Base-by-base conservation (phyloP, 345 rosid species). In the Abelmoschus esculentus region DNA sequence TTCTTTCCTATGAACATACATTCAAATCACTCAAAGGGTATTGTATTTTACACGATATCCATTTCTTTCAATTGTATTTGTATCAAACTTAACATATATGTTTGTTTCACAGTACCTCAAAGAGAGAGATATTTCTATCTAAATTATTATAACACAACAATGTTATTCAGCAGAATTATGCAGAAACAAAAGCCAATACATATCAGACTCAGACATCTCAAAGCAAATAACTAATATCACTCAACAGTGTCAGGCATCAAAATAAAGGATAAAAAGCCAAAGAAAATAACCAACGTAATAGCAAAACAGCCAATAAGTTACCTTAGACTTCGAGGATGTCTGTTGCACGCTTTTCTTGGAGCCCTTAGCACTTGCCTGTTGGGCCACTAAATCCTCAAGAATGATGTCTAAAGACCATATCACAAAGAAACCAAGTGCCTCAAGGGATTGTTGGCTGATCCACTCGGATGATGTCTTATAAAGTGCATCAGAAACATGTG, bases 381-480 rank as follows among this genome's bases (percentile, higher is more conserved):
- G 91, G 56, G 74, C 80, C 38, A 85, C 84, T 63, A 85, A 75
- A 71, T 87, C 90, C 53, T 85, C 70, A 49, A 90, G 81, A 75
- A 88, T 83, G 75, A 86, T 72, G 67, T 86, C 96, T 67, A 88
- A 74, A 36, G 83, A 85, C 96, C 96, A 88, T 58, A 84, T 54
- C 3, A 90, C 77, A 67, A 88, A 88, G 32, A 84, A 71, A 47
- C 81, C 78, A 66, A 90, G 89, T 15, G 91, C 88, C 34, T 86
- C 93, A 38, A 77, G 15, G 13, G 93, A 81, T 13, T 75, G 86
- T 56, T 85, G 82, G 76, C 81, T 85, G 73, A 90, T 82, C 96
- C 96, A 90, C 54, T 90, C 93, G 29, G 76, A 76, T 1, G 96
- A 83, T 69, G 91, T 83, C 78, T 84, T 90, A 78, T 85, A 85